These are phyloP conservation scores for Saturnispora ahearnii DNA, from an alignment of 805 yeast species.

Conservation along the genomic window DNA sequence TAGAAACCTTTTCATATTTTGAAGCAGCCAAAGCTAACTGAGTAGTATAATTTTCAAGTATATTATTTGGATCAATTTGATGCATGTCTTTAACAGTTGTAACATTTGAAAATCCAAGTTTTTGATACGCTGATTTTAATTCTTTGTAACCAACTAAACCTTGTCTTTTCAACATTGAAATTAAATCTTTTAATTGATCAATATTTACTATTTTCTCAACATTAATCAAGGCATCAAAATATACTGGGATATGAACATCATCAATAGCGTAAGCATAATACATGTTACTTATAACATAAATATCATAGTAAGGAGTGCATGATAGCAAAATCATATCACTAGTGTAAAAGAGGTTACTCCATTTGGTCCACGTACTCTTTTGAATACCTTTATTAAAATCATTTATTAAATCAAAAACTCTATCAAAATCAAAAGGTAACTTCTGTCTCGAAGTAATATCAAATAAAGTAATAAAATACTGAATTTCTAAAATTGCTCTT, in stretches of 20 bases:
- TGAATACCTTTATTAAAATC: slow-evolving; percentile 21
- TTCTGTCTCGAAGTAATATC: slow-evolving; percentile 17
- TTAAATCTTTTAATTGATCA: slow-evolving; percentile 29
- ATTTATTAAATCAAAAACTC: slow-evolving; percentile 18
- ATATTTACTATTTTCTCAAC: slow-evolving; percentile 39
- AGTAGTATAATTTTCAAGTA: slow-evolving; percentile 23
- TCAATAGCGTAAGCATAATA: slow-evolving; percentile 38
- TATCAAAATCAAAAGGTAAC: slow-evolving; percentile 18
- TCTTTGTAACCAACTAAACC: slow-evolving; percentile 48
- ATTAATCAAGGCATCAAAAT: slow-evolving; percentile 48
- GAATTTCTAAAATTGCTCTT: slow-evolving; percentile 46
- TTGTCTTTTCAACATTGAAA: slow-evolving; percentile 39
- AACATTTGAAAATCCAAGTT: slow-evolving; percentile 23
- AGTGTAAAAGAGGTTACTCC: slow-evolving; percentile 18
- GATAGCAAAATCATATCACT: slow-evolving; percentile 36
- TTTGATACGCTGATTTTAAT: slow-evolving; percentile 20
- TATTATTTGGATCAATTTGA: slow-evolving; percentile 20
- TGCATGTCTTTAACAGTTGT: slow-evolving; percentile 16
- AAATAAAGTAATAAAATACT: slow-evolving; percentile 32
- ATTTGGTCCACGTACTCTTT: slow-evolving; percentile 18
- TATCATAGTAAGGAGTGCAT: slow-evolving; percentile 39
- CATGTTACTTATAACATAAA: slow-evolving; percentile 37
- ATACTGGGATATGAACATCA: slow-evolving; percentile 36
- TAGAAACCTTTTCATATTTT: slow-evolving; percentile 18
- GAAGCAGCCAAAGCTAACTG: slow-evolving; percentile 18